phyloP scores from a whole-genome alignment of 179 eudicot genomes.

The Spergularia azorica region DNA sequence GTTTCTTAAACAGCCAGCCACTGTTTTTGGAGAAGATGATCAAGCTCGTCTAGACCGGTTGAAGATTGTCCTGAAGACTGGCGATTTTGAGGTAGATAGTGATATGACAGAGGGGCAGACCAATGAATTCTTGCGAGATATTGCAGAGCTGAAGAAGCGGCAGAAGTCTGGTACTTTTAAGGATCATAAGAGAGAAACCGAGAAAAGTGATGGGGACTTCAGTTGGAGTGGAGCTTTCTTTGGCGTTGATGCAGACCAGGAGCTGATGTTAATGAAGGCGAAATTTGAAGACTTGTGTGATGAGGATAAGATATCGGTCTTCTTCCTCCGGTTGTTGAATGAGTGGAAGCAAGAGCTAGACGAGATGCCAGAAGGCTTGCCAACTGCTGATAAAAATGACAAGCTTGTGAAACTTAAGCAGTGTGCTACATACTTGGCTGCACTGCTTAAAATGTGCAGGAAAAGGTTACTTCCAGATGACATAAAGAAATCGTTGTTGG shows the following conservation, averaged over 20 bases:
- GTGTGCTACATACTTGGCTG: conserved; percentile 86
- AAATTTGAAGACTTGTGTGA: conserved; percentile 79
- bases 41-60: conserved; percentile 69
- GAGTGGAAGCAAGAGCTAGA: conserved; percentile 90
- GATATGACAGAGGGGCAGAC: conserved; percentile 98
- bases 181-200: conserved; percentile 65
- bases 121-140: conserved; percentile 88
- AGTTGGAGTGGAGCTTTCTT: conserved; percentile 72
- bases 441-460: conserved; percentile 87
- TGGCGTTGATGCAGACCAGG: conserved; percentile 77
- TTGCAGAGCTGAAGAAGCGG: conserved; percentile 85
- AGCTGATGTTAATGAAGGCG: conserved; percentile 79
- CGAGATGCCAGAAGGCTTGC: conserved; percentile 74
- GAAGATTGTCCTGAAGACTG: conserved; percentile 74
- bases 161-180: conserved; percentile 74
- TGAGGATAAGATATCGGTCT: conserved; percentile 93
- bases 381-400: conserved; percentile 89
- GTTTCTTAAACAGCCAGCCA: conserved; percentile 75
- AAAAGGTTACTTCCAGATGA: conserved; percentile 91
- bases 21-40: conserved; percentile 90
- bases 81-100: conserved; percentile 80
- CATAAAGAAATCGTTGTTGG: conserved; percentile 38
- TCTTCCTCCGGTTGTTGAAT: conserved; percentile 84
- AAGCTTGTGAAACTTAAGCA: conserved; percentile 93
- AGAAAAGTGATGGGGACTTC: conserved; percentile 67